phyloP scores from a whole-genome alignment of 2,329 filamentous ascomycete species.

The Xylaria sp. region DNA sequence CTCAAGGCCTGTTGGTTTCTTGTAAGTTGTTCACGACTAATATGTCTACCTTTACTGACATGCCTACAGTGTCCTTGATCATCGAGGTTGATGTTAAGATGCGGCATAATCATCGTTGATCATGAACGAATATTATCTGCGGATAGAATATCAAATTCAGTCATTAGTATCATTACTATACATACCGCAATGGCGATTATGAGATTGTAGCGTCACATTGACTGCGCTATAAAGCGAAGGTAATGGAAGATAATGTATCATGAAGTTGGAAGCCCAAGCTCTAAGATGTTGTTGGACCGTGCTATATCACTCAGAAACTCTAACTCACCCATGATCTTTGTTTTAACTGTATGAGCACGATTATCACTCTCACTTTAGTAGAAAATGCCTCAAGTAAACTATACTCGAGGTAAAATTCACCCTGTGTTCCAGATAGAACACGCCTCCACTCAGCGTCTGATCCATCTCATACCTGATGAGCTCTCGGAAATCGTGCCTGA shows the following conservation, averaged over 20 bases:
- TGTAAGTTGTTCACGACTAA: background rate
- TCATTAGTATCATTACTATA: background rate
- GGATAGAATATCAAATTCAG: background rate
- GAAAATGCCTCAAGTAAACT: background rate
- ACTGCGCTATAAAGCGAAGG: background rate
- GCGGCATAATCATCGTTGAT: background rate
- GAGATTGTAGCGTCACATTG: background rate
- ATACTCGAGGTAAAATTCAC: background rate
- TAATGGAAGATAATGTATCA: background rate
- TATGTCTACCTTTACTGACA: background rate
- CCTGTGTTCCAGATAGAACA: background rate
- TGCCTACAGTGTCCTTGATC: background rate
- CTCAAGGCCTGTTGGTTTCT: too few relatives aligned
- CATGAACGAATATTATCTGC: background rate
- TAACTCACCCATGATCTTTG: background rate
- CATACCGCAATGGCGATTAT: background rate
- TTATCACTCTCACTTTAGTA: too few relatives aligned
- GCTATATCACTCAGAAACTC: background rate
- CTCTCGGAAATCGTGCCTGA: background rate
- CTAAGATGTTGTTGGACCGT: background rate
- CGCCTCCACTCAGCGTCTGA: background rate
- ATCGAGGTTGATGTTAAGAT: background rate
- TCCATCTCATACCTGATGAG: constrained; percentile 11
- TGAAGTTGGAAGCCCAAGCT: background rate
- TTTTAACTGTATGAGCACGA: too few relatives aligned